Percentiles rank a stretch among this genome's conserved stretches.
Conservation (phyloP, 1,284 basidiomycete species). For the Melampsora larici-populina region DNA sequence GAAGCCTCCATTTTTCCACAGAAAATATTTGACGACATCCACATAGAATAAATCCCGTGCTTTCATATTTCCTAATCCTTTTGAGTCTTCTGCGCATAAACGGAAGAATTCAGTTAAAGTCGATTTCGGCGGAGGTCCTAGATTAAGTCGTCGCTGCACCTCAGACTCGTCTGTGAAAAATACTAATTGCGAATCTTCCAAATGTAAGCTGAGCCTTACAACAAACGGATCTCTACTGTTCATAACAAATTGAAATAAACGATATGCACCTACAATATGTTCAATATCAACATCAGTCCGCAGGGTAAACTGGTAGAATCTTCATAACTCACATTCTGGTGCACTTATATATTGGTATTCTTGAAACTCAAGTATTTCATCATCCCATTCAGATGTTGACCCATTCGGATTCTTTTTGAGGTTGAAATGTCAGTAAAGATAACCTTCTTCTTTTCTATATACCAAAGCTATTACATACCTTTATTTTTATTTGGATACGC, state of each 20-base stretch:
- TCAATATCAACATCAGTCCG: too few species aligned
- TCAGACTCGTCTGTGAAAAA: background rate
- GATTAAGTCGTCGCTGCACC: too few species aligned
- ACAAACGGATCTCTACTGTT: slow-evolving; percentile 46
- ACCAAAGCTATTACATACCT: background rate
- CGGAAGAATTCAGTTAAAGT: slow-evolving; percentile 4
- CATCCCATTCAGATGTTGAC: too few species aligned
- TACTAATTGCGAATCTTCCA: background rate
- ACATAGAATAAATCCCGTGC: background rate
- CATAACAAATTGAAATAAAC: slow-evolving; percentile 54
- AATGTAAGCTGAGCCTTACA: background rate
- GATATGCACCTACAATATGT: slow-evolving; percentile 53
- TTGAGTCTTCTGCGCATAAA: background rate
- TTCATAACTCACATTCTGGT: too few species aligned
- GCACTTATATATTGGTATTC: too few species aligned
- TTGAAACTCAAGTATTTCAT: too few species aligned
- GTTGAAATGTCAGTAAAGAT: too few species aligned
- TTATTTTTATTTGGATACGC: background rate
- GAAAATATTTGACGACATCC: slow-evolving; percentile 6
- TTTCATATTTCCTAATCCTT: background rate
- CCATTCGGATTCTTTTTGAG: too few species aligned
- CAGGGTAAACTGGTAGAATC: too few species aligned
- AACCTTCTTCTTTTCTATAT: too few species aligned
- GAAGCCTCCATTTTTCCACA: slow-evolving; percentile 44
- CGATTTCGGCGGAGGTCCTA: background rate